Evolutionary conservation across 805 yeast species (phyloP).

Genomic region (Soucietia sequanensis): DNA sequence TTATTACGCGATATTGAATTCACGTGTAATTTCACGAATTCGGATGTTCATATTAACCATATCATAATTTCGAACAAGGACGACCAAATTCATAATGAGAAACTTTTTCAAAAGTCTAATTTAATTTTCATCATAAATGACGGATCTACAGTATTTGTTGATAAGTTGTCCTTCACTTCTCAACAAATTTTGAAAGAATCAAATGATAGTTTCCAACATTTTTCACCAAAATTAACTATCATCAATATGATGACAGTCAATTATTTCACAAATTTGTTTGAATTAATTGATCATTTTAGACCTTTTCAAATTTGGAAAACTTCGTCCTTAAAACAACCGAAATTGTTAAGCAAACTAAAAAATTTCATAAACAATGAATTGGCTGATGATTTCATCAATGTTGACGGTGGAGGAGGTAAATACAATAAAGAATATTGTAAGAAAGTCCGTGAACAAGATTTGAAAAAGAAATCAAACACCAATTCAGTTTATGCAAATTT

Average conservation of each 20-base stretch:
- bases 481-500: conserved; percentile 20
- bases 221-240: conserved; percentile 28
- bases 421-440: conserved; percentile 3
- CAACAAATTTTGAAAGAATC: background rate
- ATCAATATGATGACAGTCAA: conserved; percentile 40
- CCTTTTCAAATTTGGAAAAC: conserved; percentile 44
- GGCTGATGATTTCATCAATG: background rate
- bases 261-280: conserved; percentile 39
- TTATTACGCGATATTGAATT: conserved; percentile 17
- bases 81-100: conserved; percentile 10
- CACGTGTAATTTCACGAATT: conserved; percentile 5
- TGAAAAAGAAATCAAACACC: background rate
- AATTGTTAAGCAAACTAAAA: conserved; percentile 22
- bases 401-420: background rate
- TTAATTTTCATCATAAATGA: conserved; percentile 37
- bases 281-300: conserved; percentile 27
- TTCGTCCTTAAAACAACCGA: conserved; percentile 25
- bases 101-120: conserved; percentile 21
- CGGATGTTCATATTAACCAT: conserved; percentile 14
- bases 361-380: conserved; percentile 27
- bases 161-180: conserved; percentile 18
- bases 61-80: conserved; percentile 7
- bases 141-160: conserved; percentile 31
- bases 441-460: background rate
- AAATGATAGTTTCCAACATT: background rate